Conservation (phyloP, 345 rosid species). For the Clarkia xantiana region DNA sequence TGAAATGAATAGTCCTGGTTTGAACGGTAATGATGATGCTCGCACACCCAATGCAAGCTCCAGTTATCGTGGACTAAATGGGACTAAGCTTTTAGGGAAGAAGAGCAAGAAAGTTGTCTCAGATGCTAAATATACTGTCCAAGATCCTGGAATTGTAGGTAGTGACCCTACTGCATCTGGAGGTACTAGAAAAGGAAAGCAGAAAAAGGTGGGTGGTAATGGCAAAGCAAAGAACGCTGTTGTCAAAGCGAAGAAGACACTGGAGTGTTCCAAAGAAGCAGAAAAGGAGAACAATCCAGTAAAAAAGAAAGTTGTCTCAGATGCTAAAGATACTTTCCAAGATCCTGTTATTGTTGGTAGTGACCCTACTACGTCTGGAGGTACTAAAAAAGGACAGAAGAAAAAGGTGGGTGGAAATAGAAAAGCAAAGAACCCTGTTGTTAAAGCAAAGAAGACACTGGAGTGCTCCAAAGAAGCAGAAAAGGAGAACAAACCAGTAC, state of each 20-base stretch:
- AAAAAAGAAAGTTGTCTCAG: constrained; percentile 2
- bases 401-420: background rate
- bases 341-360: background rate
- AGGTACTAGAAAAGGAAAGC: background rate
- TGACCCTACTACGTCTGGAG: no score
- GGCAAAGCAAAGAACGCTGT: background rate
- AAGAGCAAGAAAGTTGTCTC: constrained; percentile 5
- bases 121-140: constrained; percentile 1
- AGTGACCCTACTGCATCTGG: no score
- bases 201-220: background rate
- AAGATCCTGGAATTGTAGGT: background rate
- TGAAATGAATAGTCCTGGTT: no score
- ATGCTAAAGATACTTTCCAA: constrained; percentile 2
- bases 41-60: no score
- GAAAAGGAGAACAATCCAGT: constrained; percentile 29
- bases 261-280: constrained; percentile 7
- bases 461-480: constrained; percentile 10
- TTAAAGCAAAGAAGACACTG: background rate
- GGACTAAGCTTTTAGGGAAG: constrained; percentile 4
- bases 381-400: background rate
- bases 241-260: background rate
- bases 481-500: constrained; percentile 27
- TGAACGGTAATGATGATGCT: background rate
- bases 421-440: background rate
- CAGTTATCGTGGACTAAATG: background rate